Conservation (phyloP, 805 yeast genomes). For the Yarrowia keelungensis region DNA sequence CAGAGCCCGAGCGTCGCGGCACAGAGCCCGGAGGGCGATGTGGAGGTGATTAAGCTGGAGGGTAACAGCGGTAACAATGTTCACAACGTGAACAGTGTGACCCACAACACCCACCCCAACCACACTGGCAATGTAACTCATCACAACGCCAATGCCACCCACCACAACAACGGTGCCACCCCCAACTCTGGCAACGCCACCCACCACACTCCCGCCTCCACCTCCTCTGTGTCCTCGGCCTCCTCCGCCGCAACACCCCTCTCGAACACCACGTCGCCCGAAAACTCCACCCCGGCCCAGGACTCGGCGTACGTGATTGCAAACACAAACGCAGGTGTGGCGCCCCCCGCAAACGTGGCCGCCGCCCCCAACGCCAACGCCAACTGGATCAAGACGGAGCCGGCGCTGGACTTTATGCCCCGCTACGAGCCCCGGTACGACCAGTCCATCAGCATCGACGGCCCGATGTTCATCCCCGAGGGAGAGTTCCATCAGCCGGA, state of each 20-base stretch:
- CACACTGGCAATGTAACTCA: neutral
- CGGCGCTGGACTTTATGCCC: slow-evolving; percentile 13
- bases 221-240: neutral
- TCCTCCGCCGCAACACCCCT: neutral
- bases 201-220: neutral
- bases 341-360: no score
- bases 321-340: neutral
- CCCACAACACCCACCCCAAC: neutral
- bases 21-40: neutral
- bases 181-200: neutral
- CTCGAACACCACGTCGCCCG: slow-evolving; percentile 1
- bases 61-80: neutral
- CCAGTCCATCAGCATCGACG: neutral
- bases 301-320: slow-evolving; percentile 24
- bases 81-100: neutral
- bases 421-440: slow-evolving; percentile 34
- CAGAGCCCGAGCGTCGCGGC: slow-evolving; percentile 2
- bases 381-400: slow-evolving; percentile 29
- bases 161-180: neutral
- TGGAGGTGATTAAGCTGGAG: slow-evolving; percentile 8
- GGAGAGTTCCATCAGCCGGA: slow-evolving; percentile 4
- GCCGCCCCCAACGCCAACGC: neutral
- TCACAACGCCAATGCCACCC: neutral
- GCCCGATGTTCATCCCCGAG: slow-evolving; percentile 33
- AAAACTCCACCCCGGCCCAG: slow-evolving; percentile 1